Evolutionary conservation across 768 basidiomycete species (phyloP), one percentile per base, ranked within the genome.

Genomic region (Termitomyces sp.): DNA sequence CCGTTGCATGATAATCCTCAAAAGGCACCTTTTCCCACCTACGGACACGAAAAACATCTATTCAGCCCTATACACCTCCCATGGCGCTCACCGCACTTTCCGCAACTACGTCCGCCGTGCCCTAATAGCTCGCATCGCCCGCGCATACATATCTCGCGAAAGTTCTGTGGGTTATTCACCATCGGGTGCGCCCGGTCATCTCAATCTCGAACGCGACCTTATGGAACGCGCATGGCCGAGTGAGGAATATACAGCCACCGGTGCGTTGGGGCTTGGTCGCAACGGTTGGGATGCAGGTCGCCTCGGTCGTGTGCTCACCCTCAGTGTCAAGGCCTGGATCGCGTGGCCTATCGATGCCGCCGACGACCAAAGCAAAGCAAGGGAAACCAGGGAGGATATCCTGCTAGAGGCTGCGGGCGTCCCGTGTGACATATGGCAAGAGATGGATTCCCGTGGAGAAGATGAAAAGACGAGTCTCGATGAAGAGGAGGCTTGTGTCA

Each of bases 181-280:
- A 40, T 80, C 86, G 1, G 87, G 86, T 12, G 80, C 79, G 1
- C 82, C 84, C 0, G 76, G 77, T 0, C 76, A 81, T 42, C 73
- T 88, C 64, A 82, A 82, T 52, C 67, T 90, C 9, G 84, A 83
- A 55, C 73, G 73, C 42, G 84, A 84, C 17, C 67, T 89, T 57
- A 79, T 89, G 79, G 86, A 89, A 62, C 78, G 80, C 2, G 88
- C 86, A 0, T 90, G 86, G 87, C 77, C 85, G 1, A 85, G 82
- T 63, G 81, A 88, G 42, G 86, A 88, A 23, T 68, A 69, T 46
- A 58, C 66, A 5, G 55, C 69, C 16, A 37, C 35, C 6, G 65
- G 66, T 23, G 65, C 66, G 23, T 56, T 66, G 9, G 70, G 71
- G 2, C 62, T 66, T 3, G 67, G 68, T 6, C 63, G 61, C 12